Evolutionary conservation across 345 rosid species (phyloP).

Genomic region (Corchorus olitorius): DNA sequence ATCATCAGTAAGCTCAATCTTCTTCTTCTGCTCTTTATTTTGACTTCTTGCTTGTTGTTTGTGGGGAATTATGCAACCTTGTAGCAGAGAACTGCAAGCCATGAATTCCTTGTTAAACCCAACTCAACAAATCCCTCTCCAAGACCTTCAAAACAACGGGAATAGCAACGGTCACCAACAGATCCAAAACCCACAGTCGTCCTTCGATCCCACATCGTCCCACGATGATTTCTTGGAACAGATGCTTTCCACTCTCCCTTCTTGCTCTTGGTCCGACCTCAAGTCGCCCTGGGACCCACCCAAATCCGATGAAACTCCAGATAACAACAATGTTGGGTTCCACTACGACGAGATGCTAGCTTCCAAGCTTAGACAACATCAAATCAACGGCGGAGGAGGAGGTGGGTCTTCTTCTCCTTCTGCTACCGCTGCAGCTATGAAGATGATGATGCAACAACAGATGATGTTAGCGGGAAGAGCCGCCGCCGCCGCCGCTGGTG

Average conservation of each 20-base stretch:
- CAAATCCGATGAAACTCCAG: constrained; percentile 41
- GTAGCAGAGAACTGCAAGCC: constrained; percentile 27
- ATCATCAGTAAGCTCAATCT: background rate
- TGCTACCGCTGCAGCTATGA: constrained; percentile 34
- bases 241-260: constrained; percentile 72
- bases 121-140: constrained; percentile 21
- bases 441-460: constrained; percentile 58
- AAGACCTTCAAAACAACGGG: constrained; percentile 18
- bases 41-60: background rate
- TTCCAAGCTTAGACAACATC: constrained; percentile 44
- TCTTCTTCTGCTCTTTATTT: background rate
- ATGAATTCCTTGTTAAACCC: constrained; percentile 23
- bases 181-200: constrained; percentile 40
- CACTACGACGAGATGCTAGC: constrained; percentile 48
- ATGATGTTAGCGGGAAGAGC: constrained; percentile 51
- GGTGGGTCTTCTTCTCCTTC: background rate
- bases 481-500: constrained; percentile 15
- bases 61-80: constrained; percentile 23
- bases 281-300: constrained; percentile 44
- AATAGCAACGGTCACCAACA: constrained; percentile 8
- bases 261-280: constrained; percentile 55
- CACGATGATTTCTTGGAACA: constrained; percentile 80
- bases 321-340: constrained; percentile 34
- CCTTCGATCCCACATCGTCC: constrained; percentile 36
- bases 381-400: constrained; percentile 50